A percentile compares a stretch with the other conserved stretches of the same genome.
phyloP scores from a whole-genome alignment of 2,329 filamentous ascomycete genomes.

The Ascochyta viciae-villosae region DNA sequence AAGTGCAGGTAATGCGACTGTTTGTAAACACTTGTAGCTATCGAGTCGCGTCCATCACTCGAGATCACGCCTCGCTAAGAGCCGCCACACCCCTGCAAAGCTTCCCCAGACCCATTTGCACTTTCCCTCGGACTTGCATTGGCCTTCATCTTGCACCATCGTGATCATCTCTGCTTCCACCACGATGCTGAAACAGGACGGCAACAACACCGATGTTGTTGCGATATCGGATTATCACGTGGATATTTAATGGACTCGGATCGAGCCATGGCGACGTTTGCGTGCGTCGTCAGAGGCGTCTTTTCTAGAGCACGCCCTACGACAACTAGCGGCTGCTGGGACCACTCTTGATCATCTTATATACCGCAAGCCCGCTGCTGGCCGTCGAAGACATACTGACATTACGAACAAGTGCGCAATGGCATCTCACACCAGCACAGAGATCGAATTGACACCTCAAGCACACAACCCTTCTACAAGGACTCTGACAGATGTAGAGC shows the following conservation, averaged over 20 bases:
- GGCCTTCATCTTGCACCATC: neutral
- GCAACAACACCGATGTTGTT: too few species aligned
- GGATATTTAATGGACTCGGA: neutral
- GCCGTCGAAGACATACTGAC: neutral
- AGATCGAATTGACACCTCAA: constrained; percentile 23
- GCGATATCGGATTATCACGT: too few species aligned
- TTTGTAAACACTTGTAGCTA: constrained; percentile 11
- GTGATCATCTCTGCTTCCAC: neutral
- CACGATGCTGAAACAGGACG: too few species aligned
- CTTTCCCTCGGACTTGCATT: neutral
- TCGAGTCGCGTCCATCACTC: constrained; percentile 16
- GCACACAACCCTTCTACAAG: constrained; percentile 18
- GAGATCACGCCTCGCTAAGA: constrained; percentile 17
- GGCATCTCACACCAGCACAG: constrained; percentile 22
- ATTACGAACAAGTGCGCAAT: constrained; percentile 14
- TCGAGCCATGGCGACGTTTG: neutral
- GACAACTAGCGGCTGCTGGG: constrained; percentile 2
- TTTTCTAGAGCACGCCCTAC: constrained; percentile 6
- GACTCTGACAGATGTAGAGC: constrained; percentile 23
- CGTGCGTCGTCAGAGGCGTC: constrained; percentile 1
- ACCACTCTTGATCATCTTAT: neutral
- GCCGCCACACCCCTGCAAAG: constrained; percentile 9
- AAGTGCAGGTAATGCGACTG: neutral
- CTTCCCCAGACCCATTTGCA: constrained; percentile 13
- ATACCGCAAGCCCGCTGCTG: neutral